Evolutionary conservation across 805 yeast species (phyloP), one percentile per base, ranked within the genome.

Genomic region (Yamadazyma takamatsuzukensis): DNA sequence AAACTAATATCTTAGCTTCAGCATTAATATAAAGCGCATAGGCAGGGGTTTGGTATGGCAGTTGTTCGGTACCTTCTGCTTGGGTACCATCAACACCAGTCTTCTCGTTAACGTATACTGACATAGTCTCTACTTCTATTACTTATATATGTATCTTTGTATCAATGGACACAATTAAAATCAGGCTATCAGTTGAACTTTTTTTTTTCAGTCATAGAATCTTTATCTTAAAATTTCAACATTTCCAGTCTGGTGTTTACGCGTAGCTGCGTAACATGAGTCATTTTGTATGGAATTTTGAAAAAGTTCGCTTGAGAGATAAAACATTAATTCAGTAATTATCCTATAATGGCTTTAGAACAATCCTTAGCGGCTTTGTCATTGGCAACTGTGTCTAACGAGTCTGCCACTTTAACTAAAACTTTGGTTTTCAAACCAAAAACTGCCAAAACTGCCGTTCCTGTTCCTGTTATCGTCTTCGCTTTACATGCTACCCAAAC

Each of bases 401-500:
- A 69, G 28, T 64, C 69, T 23, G 70, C 82, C 2, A 41, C 65
- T 17, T 65, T 78, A 18, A 73, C 85, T 41, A 87, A 87, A 60
- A 74, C 89, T 4, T 67, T 87, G 41, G 88, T 87, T 17, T 87
- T 87, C 75, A 87, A 87, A 64, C 95, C 95, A 48, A 87, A 87
- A 64, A 85, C 95, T 29, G 80, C 95, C 22, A 87, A 87, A 54
- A 64, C 86, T 29, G 86, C 84, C 31, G 59, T 74, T 13, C 83
- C 93, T 17, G 78, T 83, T 25, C 95, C 96, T 25, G 72, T 87
- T 18, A 74, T 87, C 33, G 85, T 86, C 19, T 72, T 87, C 50
- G 95, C 95, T 6, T 70, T 81, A 38, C 74, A 74, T 21, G 48
- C 78, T 2, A 83, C 95, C 4, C 66, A 69, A 29, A 85, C 95